Evolutionary conservation across 352 stramenopile species (phyloP), one percentile per base, ranked within the genome.

Genomic region (Lagenidium giganteum): DNA sequence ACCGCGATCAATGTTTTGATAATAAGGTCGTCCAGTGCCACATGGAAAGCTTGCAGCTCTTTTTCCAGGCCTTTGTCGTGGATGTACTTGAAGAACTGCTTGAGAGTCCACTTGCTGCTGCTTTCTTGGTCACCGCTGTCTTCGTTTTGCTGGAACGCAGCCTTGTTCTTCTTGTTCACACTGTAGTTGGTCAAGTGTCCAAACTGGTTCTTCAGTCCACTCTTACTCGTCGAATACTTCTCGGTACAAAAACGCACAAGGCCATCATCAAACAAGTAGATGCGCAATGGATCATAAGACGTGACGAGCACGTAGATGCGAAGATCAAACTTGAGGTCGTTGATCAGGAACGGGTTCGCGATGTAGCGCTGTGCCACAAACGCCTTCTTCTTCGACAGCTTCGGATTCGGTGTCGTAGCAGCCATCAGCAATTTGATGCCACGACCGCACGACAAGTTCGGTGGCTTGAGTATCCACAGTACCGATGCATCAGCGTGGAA

Each of bases 181-280:
- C 69, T 88, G 70, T 94, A 96, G 61, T 97, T 97, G 9, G 88
- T 96, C n/a, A 97, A 57, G 54, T 97, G 85, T 1, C 75, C 75
- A 50, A 91, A 96, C 3, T 66, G 68, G 47, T 89, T 94, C 22
- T 85, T 62, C 40, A 95, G 30, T 6, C 83, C 78, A 5, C 60
- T 71, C 23, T 75, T 76, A 25, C 39, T 65, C 2, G 58, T 83
- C 17, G 75, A 87, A 48, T 88, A 91, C 24, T 85, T 83, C 37
- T 86, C 66, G 0, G 84, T 94, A 22, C 80, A 93, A 50, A 96
- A 95, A 8, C 85, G 74, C 30, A 91, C 84, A 21, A 96, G 69
- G 1, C 87, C 87, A 23, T 96, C 76, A 41, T 90, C 43, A 41
- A 84, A 96, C 12, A 95, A 54, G 47, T 94, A 96, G 22, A 93